phyloP scores from a whole-genome alignment of 768 basidiomycete genomes.

The Leccinum pellstonianum region DNA sequence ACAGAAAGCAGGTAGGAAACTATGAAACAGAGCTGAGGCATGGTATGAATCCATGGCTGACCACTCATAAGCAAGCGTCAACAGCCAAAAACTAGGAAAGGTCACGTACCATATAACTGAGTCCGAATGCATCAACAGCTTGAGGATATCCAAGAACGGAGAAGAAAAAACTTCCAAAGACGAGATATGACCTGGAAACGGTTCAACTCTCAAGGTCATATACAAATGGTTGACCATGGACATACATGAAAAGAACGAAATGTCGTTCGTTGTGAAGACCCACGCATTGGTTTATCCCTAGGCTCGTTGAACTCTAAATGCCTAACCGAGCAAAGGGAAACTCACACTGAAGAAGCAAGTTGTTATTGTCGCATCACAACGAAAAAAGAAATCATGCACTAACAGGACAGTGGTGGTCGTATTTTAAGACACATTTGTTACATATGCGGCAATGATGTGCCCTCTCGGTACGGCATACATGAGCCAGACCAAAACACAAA shows the following conservation, averaged over 20 bases:
- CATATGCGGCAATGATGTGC: constrained; percentile 93
- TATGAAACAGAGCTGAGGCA: constrained; percentile 70
- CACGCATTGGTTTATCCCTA: constrained; percentile 98
- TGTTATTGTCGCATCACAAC: neutral
- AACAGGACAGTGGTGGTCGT: constrained; percentile 90
- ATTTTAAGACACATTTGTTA: constrained; percentile 85
- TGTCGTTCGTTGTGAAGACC: constrained; percentile 94
- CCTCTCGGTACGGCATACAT: constrained; percentile 50
- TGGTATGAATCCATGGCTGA: constrained; percentile 54
- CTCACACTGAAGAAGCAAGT: constrained; percentile 38
- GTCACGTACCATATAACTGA: constrained; percentile 43
- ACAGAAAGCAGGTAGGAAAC: constrained; percentile 72
- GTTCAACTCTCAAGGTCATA: neutral
- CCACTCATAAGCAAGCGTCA: neutral
- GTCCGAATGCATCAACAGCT: constrained; percentile 57
- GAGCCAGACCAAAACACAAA: constrained; percentile 5
- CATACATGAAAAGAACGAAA: constrained; percentile 92
- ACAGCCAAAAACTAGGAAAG: neutral
- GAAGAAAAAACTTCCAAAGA: constrained; percentile 64
- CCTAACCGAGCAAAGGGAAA: constrained; percentile 5
- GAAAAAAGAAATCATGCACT: constrained; percentile 33
- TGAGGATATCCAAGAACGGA: constrained; percentile 60
- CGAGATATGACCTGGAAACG: constrained; percentile 69
- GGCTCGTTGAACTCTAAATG: constrained; percentile 1
- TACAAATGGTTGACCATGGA: neutral